Base-by-base conservation (phyloP, 768 basidiomycete species). In the Lenzites betulinus region DNA sequence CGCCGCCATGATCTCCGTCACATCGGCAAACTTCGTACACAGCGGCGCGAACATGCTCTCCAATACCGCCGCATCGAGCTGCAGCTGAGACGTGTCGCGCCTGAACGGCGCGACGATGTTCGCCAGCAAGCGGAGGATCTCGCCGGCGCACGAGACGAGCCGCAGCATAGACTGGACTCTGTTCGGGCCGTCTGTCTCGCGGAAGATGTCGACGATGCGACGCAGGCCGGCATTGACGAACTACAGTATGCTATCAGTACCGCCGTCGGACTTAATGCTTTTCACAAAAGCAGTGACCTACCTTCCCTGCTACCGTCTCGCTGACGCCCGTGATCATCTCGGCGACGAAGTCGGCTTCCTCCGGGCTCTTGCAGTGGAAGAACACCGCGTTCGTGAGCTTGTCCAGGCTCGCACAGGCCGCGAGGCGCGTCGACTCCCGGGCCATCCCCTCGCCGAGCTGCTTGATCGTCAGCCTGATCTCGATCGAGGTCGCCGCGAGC, bases 281-380 rank as follows among this genome's bases (percentile, higher is more conserved):
- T 20, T 11, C 25, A 20, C 46, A 1, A 20, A 5, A 35, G 6
- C 25, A 30, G 4, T 54, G 33, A 11, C 33, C 43, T 64, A 89
- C 90, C 83, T 89, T 92, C 53, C 80, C 80, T 4, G 85, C 88
- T 33, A 93, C 85, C 0, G 78, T 75, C 44, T 76, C 79, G 47
- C 87, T 86, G 9, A 88, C 86, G 28, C 88, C 88, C 64, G 82
- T 81, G 20, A 87, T 81, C 82, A 93, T 89, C 69, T 91, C 88
- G n/a, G 89, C 89, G 6, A 93, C 85, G 65, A 92, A 90, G 63
- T 87, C 89, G 0, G 90, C 90, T 71, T 93, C 88, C 64, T 93
- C 90, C 0, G 85, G 82, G 16, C 87, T 85, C 73, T 91, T 86
- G 9, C 85, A 85, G 59, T 89, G 85, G 60, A 83, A 85, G 66